Percentiles rank a stretch among this genome's conserved stretches.
These are phyloP conservation scores for Pseudogymnoascus sp. DNA, from an alignment of 2,329 filamentous ascomycete genomes.

Conservation along the genomic window DNA sequence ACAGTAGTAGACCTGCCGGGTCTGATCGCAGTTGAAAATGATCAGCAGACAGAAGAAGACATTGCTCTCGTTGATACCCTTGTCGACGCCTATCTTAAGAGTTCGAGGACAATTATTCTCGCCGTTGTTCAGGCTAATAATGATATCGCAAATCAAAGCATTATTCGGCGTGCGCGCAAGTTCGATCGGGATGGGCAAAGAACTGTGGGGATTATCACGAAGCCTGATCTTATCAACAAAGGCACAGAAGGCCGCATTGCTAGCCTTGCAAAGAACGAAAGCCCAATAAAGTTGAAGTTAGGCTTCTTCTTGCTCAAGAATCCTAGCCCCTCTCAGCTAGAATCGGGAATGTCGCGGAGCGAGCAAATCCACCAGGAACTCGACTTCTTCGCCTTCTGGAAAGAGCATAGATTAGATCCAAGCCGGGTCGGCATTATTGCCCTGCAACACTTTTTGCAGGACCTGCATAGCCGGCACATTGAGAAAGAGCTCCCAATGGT, in stretches of 20 bases:
- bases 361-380: conserved; percentile 32
- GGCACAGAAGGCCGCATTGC: conserved; percentile 21
- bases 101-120: conserved; percentile 31
- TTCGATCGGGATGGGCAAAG: conserved; percentile 30
- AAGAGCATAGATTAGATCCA: conserved; percentile 20
- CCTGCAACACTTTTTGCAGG: conserved; percentile 18
- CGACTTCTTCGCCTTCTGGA: conserved; percentile 36
- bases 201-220: conserved; percentile 41
- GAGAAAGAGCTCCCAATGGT: conserved; percentile 27
- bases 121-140: conserved; percentile 18
- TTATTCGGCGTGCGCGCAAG: conserved; percentile 35
- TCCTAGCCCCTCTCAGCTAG: conserved; percentile 28
- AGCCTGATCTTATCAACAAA: conserved; percentile 32
- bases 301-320: conserved; percentile 33
- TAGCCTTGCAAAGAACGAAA: conserved; percentile 26
- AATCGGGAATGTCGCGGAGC: conserved; percentile 31
- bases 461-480: conserved; percentile 26
- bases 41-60: conserved; percentile 34
- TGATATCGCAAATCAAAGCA: conserved; percentile 27
- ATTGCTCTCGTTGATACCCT: conserved; percentile 39
- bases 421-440: conserved; percentile 19
- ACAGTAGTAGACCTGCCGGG: conserved; percentile 44
- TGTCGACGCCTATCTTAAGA: conserved; percentile 46
- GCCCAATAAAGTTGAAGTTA: conserved; percentile 31
- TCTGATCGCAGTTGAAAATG: conserved; percentile 33